A percentile compares a stretch with the other conserved stretches of the same genome.
Evolutionary conservation across 352 stramenopile species (phyloP).

Genomic region (Globisporangium paddicum): DNA sequence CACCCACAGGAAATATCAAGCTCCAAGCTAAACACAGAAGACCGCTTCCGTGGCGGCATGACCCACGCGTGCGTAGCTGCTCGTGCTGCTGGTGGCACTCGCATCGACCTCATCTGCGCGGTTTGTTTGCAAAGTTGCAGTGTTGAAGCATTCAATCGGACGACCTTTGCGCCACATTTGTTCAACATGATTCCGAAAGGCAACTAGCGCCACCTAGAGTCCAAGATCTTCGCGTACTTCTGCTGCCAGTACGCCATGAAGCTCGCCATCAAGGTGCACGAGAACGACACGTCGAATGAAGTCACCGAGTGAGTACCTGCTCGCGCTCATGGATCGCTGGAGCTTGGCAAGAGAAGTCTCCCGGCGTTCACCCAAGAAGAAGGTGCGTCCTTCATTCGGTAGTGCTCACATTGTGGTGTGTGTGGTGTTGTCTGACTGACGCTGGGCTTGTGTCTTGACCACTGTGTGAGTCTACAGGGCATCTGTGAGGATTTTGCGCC

Average conservation of each 20-base stretch:
- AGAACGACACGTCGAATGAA: conserved; percentile 70
- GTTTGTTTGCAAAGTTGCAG: no score
- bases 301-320: conserved; percentile 88
- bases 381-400: conserved; percentile 17
- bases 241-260: conserved; percentile 88
- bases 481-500: conserved; percentile 87
- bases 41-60: no score
- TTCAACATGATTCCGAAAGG: no score
- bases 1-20: no score
- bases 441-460: background rate
- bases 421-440: background rate
- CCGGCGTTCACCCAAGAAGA: conserved; percentile 90
- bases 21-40: no score
- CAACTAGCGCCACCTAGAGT: conserved; percentile 87
- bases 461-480: conserved; percentile 29
- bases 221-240: conserved; percentile 95
- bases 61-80: no score
- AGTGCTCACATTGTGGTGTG: background rate
- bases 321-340: conserved; percentile 89
- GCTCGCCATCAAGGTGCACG: conserved; percentile 81
- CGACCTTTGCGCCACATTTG: no score
- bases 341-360: conserved; percentile 90
- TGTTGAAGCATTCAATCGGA: no score
- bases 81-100: no score
- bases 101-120: no score